A percentile compares a stretch with the other conserved stretches of the same genome.
phyloP scores from a whole-genome alignment of 202 grass and related monocot species.

The Brachypodium distachyon region DNA sequence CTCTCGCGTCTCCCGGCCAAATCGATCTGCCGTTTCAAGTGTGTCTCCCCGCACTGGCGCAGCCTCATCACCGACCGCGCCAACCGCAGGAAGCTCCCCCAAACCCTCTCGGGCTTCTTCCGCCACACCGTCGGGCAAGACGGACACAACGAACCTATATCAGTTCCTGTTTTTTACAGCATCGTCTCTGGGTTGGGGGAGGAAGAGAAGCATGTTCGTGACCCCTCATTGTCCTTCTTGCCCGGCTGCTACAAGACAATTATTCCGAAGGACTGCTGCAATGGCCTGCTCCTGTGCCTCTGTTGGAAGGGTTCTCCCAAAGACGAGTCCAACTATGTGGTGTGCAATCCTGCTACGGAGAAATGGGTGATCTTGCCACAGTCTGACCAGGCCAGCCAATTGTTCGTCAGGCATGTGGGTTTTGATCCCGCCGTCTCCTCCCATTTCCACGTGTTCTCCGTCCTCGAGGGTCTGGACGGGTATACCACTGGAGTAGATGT shows the following conservation, averaged over 20 bases:
- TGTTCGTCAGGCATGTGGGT: neutral
- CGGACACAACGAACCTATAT: neutral
- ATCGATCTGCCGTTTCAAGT: neutral
- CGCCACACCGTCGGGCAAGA: too few relatives aligned
- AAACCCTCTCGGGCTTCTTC: neutral
- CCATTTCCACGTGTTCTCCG: neutral
- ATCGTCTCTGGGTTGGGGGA: neutral
- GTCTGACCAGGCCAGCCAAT: too few relatives aligned
- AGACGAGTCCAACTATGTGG: neutral
- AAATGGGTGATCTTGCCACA: neutral
- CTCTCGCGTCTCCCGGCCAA: neutral
- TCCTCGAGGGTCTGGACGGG: neutral
- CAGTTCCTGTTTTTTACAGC: neutral
- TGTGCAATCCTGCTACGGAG: neutral
- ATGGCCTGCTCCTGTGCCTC: conserved; percentile 5
- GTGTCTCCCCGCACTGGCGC: neutral
- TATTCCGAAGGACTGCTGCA: neutral
- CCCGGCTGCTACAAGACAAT: neutral
- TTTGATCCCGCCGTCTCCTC: neutral
- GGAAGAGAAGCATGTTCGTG: neutral
- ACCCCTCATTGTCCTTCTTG: neutral
- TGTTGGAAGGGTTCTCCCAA: neutral
- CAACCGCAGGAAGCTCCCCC: neutral
- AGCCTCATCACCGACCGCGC: neutral
- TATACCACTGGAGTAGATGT: neutral